Conservation (phyloP, 148 eudicot genomes). For the Spergularia bocconei region DNA sequence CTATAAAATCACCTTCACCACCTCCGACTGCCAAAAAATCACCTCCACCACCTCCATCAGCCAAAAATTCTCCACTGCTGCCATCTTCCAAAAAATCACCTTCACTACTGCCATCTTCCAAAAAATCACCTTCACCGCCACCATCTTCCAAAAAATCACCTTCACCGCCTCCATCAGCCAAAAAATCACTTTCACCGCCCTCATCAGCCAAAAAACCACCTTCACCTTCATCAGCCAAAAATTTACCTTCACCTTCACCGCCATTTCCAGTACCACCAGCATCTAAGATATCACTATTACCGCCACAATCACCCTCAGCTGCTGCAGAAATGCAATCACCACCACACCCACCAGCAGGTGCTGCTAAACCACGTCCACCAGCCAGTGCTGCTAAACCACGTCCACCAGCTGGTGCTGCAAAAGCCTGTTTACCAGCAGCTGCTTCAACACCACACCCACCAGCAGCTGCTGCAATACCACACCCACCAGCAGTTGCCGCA, state of each 20-base stretch:
- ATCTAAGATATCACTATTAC: background rate
- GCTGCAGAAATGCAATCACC: background rate
- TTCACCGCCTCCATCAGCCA: background rate
- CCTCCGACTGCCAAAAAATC: background rate
- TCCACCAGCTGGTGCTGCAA: background rate
- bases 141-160: background rate
- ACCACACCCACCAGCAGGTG: background rate
- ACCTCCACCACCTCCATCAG: background rate
- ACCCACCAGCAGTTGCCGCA: conserved; percentile 8
- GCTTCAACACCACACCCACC: background rate
- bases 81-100: background rate
- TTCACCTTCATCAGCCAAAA: background rate
- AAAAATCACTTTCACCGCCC: background rate
- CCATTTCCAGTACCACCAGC: background rate
- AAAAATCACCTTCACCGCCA: background rate
- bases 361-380: background rate
- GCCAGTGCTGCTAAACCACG: background rate
- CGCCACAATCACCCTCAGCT: background rate
- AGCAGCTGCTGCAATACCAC: conserved; percentile 6
- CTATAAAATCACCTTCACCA: background rate
- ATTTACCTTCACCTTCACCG: background rate
- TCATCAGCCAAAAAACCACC: no score
- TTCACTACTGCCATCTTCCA: background rate
- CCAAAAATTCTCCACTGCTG: background rate
- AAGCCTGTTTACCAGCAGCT: background rate